Conservation (phyloP, 495 filamentous ascomycete species). For the Cercophora sp. region DNA sequence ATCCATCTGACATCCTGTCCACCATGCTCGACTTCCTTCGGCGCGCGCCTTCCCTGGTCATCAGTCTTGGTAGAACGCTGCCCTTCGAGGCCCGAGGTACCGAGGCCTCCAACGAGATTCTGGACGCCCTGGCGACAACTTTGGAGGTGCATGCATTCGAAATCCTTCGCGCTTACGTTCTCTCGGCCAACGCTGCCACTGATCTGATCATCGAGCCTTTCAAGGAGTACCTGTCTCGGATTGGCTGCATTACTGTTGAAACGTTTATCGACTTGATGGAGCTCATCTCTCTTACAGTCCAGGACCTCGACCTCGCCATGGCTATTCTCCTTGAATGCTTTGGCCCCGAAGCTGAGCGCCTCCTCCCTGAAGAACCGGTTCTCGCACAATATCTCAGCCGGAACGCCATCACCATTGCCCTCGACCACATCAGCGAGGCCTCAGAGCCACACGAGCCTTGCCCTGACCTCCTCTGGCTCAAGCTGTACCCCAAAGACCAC, state of each 20-base stretch:
- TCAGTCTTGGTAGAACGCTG: too few relatives aligned
- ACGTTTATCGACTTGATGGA: constrained; percentile 34
- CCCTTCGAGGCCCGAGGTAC: too few relatives aligned
- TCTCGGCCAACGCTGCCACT: constrained; percentile 30
- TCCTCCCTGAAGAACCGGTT: constrained; percentile 31
- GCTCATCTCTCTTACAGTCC: constrained; percentile 39
- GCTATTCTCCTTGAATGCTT: constrained; percentile 44
- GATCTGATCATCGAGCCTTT: constrained; percentile 41
- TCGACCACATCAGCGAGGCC: constrained; percentile 49
- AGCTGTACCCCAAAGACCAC: constrained; percentile 11
- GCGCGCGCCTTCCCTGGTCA: too few relatives aligned
- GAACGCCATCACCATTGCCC: constrained; percentile 42
- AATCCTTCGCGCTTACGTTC: constrained; percentile 29
- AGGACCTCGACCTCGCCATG: constrained; percentile 37
- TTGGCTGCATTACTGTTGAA: constrained; percentile 26
- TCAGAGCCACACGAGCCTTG: constrained; percentile 27
- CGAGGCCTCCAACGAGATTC: too few relatives aligned
- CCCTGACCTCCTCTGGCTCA: constrained; percentile 30
- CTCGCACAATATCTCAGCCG: constrained; percentile 31
- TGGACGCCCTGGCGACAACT: too few relatives aligned
- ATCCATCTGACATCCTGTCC: too few relatives aligned
- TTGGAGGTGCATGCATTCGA: constrained; percentile 16
- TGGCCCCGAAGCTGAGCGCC: constrained; percentile 34
- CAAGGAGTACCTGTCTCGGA: constrained; percentile 27
- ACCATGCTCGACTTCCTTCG: too few relatives aligned